Conservation (phyloP, 1,139 yeast species). For the Candida frijolesensis region DNA sequence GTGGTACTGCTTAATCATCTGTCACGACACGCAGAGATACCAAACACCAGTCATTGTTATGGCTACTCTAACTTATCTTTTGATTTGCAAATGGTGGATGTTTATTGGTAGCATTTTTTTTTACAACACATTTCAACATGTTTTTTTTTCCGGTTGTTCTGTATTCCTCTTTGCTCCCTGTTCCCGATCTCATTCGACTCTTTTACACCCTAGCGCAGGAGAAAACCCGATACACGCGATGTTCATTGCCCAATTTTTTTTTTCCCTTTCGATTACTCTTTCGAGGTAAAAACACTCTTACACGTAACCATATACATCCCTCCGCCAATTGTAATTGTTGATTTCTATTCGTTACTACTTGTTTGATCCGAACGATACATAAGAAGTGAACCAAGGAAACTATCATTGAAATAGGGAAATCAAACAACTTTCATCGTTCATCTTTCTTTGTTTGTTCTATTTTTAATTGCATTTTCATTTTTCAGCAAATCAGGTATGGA, state of each 20-base stretch:
- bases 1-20: no score
- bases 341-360: no score
- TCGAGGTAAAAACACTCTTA: neutral
- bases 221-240: neutral
- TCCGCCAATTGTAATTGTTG: no score
- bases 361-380: no score
- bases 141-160: no score
- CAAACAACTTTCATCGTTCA: no score
- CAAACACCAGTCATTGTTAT: neutral
- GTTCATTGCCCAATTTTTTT: constrained; percentile 1
- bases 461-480: neutral
- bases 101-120: constrained; percentile 1
- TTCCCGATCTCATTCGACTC: neutral
- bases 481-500: constrained; percentile 31
- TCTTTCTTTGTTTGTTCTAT: no score
- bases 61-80: neutral
- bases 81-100: neutral
- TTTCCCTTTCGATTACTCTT: neutral
- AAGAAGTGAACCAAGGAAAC: neutral
- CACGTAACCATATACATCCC: neutral
- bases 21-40: neutral
- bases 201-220: neutral
- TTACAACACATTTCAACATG: neutral
- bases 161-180: no score
- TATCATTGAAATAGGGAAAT: neutral